Evolutionary conservation across 805 yeast genomes (phyloP).

Genomic region (Wickerhamiella kazuoi): DNA sequence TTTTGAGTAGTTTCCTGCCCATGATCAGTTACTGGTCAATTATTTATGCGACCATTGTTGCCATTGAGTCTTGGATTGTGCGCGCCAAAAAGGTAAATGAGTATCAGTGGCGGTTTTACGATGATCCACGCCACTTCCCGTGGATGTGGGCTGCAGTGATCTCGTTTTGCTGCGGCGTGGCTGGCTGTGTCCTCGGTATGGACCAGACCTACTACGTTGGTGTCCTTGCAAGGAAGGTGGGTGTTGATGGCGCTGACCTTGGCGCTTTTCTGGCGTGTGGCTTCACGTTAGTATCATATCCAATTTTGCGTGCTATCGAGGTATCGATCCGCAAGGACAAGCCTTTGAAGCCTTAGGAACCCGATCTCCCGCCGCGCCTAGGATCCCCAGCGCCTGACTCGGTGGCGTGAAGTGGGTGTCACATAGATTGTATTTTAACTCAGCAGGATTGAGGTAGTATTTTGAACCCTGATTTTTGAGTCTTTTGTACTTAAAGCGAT

Average conservation of each 20-base stretch:
- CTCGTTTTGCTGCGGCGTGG: conserved; percentile 55
- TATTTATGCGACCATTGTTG: conserved; percentile 48
- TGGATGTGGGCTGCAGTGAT: conserved; percentile 53
- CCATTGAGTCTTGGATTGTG: conserved; percentile 60
- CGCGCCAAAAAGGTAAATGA: conserved; percentile 34
- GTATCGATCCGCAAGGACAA: conserved; percentile 27
- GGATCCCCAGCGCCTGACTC: no score
- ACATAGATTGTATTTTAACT: no score
- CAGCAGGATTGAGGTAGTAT: no score
- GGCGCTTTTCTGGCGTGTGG: conserved; percentile 70
- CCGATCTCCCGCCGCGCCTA: no score
- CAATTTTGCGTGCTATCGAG: conserved; percentile 48
- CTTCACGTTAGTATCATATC: conserved; percentile 46
- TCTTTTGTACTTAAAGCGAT: no score
- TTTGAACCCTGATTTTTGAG: no score
- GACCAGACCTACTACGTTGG: conserved; percentile 72
- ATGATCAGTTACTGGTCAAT: conserved; percentile 88
- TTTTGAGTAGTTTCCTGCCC: conserved; percentile 66
- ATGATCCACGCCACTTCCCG: conserved; percentile 40
- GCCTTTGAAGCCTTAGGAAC: conserved; percentile 6
- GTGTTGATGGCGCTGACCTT: conserved; percentile 57
- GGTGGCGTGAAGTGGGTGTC: no score
- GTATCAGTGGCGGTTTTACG: conserved; percentile 65
- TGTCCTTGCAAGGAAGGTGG: conserved; percentile 46
- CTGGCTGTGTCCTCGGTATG: conserved; percentile 79